Conservation (phyloP, 2,329 filamentous ascomycete genomes). For the Penicillium sp. region DNA sequence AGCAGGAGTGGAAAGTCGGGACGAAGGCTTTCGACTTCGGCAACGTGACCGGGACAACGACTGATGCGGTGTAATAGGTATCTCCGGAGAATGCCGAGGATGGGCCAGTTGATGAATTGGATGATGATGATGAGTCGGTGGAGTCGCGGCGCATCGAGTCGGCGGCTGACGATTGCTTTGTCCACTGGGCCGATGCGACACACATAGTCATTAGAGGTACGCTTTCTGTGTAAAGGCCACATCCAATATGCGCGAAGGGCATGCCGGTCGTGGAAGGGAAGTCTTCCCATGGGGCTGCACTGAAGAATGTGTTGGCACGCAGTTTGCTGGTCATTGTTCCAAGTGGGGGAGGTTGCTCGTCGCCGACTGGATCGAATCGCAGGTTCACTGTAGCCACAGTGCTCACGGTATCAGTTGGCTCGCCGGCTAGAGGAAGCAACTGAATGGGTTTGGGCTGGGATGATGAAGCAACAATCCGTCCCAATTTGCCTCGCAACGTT, state of each 20-base stretch:
- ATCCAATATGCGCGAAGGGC: conserved; percentile 40
- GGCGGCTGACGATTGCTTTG: conserved; percentile 40
- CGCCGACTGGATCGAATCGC: conserved; percentile 58
- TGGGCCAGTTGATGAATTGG: conserved; percentile 18
- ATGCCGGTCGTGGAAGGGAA: conserved; percentile 47
- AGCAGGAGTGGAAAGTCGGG: conserved; percentile 68
- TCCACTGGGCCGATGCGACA: conserved; percentile 57
- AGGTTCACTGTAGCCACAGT: conserved; percentile 56
- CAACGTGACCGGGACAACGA: conserved; percentile 62
- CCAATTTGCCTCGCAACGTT: conserved; percentile 56
- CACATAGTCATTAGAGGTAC: conserved; percentile 55
- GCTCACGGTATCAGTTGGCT: conserved; percentile 42
- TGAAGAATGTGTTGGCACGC: conserved; percentile 57
- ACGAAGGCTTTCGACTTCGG: conserved; percentile 61
- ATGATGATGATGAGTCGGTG: conserved; percentile 37
- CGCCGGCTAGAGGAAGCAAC: conserved; percentile 42
- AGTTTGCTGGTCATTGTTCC: conserved; percentile 53
- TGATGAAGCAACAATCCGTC: conserved; percentile 56
- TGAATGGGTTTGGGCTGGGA: conserved; percentile 57
- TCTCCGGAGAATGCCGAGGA: conserved; percentile 31
- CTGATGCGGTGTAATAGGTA: conserved; percentile 59
- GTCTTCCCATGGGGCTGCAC: conserved; percentile 49
- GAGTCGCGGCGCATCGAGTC: conserved; percentile 30
- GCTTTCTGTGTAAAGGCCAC: conserved; percentile 53
- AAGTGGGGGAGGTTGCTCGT: conserved; percentile 53